These are phyloP conservation scores for Boletus semigastroideus DNA, from an alignment of 1,284 basidiomycete genomes.

Conservation along the genomic window DNA sequence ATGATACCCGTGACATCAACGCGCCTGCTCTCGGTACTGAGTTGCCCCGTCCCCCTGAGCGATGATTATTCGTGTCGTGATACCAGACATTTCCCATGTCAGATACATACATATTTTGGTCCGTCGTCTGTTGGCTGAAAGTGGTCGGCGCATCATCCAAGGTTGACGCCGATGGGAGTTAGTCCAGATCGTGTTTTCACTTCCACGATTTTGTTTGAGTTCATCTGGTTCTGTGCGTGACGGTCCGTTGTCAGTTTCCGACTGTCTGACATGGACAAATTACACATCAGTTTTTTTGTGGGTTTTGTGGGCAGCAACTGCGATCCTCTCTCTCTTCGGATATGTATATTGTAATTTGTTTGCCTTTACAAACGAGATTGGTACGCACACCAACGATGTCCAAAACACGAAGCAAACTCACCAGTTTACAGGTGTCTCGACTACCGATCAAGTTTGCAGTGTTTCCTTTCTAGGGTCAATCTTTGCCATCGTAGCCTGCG, in stretches of 20 bases:
- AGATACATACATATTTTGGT: no score
- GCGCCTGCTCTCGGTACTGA: no score
- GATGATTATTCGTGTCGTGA: no score
- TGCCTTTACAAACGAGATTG: neutral
- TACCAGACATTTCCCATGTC: no score
- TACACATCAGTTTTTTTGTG: slow-evolving; percentile 22
- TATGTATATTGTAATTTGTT: slow-evolving; percentile 3
- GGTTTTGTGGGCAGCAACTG: slow-evolving; percentile 21
- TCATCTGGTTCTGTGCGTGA: slow-evolving; percentile 27
- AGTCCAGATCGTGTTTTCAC: slow-evolving; percentile 13
- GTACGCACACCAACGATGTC: slow-evolving; percentile 3
- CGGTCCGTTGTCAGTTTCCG: neutral
- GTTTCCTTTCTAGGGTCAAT: slow-evolving; percentile 8
- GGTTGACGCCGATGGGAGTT: neutral
- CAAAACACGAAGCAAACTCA: neutral
- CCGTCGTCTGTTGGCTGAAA: no score
- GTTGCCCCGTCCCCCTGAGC: no score
- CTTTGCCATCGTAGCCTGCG: slow-evolving; percentile 24
- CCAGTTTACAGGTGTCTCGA: slow-evolving; percentile 8
- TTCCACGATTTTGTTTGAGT: slow-evolving; percentile 25
- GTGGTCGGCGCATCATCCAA: no score
- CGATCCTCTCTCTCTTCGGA: neutral
- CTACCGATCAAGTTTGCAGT: slow-evolving; percentile 10
- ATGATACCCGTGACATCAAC: no score
- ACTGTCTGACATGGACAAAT: neutral